Evolutionary conservation across 2,329 filamentous ascomycete genomes (phyloP).

Genomic region (Ophiostoma himal-ulmi): DNA sequence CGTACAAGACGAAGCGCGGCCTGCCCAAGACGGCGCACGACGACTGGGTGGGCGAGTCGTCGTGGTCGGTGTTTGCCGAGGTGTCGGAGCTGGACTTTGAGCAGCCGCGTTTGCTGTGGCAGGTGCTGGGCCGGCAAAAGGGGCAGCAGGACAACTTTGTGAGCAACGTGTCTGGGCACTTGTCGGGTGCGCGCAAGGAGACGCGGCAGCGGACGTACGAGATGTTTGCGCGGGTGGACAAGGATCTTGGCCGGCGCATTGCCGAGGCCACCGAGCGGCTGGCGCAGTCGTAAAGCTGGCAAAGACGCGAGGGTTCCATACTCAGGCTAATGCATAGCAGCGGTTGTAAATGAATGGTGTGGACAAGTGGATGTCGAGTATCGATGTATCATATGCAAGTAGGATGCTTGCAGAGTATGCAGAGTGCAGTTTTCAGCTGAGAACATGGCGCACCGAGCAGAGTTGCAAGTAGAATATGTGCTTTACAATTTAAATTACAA

Average conservation of each 20-base stretch:
- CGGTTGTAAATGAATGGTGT: too few species aligned
- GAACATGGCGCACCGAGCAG: too few species aligned
- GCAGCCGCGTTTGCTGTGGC: conserved; percentile 45
- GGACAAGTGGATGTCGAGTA: too few species aligned
- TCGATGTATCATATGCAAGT: too few species aligned
- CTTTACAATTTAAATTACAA: too few species aligned
- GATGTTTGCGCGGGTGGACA: conserved; percentile 55
- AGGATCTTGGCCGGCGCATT: conserved; percentile 48
- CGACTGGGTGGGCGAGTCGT: conserved; percentile 43
- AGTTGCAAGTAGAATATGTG: too few species aligned
- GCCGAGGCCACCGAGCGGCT: conserved; percentile 48
- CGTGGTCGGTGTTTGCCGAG: conserved; percentile 39
- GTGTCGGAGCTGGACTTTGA: conserved; percentile 46
- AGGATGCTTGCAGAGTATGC: too few species aligned
- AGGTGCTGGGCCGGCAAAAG: conserved; percentile 41
- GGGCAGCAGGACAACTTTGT: conserved; percentile 60
- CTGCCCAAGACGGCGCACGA: conserved; percentile 41
- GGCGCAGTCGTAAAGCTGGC: conserved; percentile 21
- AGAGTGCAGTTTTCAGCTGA: too few species aligned
- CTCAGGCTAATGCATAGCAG: too few species aligned
- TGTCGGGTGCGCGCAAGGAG: conserved; percentile 48
- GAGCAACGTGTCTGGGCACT: conserved; percentile 52
- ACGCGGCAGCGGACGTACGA: conserved; percentile 54
- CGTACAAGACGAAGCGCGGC: conserved; percentile 37
- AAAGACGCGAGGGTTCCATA: too few species aligned